Base-by-base conservation (phyloP, 257 asterid genomes). In the Primulina tabacum region DNA sequence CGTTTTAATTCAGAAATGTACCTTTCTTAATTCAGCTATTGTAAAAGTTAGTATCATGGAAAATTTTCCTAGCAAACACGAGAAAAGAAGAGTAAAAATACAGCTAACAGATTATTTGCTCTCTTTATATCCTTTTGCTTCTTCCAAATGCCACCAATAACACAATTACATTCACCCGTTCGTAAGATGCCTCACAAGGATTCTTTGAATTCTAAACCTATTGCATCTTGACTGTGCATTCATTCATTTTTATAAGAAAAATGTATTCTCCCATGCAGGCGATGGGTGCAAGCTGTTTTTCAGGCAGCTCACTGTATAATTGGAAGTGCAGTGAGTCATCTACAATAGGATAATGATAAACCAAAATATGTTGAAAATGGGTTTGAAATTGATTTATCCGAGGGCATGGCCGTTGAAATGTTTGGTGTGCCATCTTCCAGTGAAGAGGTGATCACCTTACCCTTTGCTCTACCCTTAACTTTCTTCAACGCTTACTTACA, bases 231-330 rank as follows among this genome's bases (percentile, higher is more conserved):
- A 73, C 26, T 30, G 34, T 17, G 33, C 17, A 60, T 67, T 68
- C 4, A 8, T 38, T 38, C 14, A 0, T 8, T 38, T 38, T 38
- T 16, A 16, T 47, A 21, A 24, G 43, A 24, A 17, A 16, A 40
- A 9, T 71, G 64, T 21, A 77, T 70, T 8, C 24, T 61, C 40
- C 17, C 67, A 7, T 14, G 17, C 20, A 93, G 99, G 88, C 88
- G 96, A 61, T 93, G 99, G 97, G 88, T 90, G 80, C 99, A 93
- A 79, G 96, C 99, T 77, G 99, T 87, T 55, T 93, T 93, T 74
- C 76, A 78, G 72, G 62, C 59, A 58, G 60, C 73, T 53, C 81
- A 78, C 69, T 57, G 77, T 59, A 75, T 60, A 43, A 66, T 77
- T 32, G 76, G 63, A 58, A 65, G 70, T 72, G 77, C 65, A 71